These are phyloP conservation scores for Hondaea fermentalgiana DNA, from an alignment of 108 stramenopile genomes.

Conservation along the genomic window DNA sequence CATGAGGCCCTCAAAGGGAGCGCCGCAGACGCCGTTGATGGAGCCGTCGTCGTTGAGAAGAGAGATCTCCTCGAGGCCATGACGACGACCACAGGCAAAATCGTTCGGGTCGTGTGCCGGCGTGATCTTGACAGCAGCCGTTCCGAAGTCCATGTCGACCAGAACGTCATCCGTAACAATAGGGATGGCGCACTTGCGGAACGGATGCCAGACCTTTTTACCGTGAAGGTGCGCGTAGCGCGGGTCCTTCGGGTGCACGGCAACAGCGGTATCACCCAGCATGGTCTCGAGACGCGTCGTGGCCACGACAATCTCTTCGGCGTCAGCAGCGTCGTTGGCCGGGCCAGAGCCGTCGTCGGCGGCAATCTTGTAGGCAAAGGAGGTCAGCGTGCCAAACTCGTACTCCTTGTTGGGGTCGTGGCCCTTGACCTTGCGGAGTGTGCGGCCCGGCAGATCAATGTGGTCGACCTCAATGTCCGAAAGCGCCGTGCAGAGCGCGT, in stretches of 20 bases:
- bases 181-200: constrained; percentile 70
- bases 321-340: not conserved
- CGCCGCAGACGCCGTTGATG: constrained; percentile 70
- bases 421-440: constrained; percentile 81
- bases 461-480: constrained; percentile 98
- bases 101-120: constrained; percentile 99
- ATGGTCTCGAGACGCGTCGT: constrained; percentile 99
- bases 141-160: constrained; percentile 97
- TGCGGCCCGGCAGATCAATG: constrained; percentile 81
- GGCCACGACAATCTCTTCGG: constrained; percentile 84
- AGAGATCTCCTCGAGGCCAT: constrained; percentile 84
- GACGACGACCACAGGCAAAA: constrained; percentile 92
- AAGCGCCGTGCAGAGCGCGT: constrained; percentile 91
- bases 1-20: constrained; percentile 83
- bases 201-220: constrained; percentile 86
- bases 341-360: constrained; percentile 42
- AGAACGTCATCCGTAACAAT: constrained; percentile 80
- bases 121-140: constrained; percentile 98
- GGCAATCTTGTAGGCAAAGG: constrained; percentile 91
- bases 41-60: constrained; percentile 77
- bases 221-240: constrained; percentile 95
- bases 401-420: constrained; percentile 87
- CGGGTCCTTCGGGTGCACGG: constrained; percentile 91
- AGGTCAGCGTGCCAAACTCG: constrained; percentile 91
- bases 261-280: constrained; percentile 97